These are phyloP conservation scores for Eutrema heterophyllum DNA, from an alignment of 345 rosid species.

Conservation along the genomic window DNA sequence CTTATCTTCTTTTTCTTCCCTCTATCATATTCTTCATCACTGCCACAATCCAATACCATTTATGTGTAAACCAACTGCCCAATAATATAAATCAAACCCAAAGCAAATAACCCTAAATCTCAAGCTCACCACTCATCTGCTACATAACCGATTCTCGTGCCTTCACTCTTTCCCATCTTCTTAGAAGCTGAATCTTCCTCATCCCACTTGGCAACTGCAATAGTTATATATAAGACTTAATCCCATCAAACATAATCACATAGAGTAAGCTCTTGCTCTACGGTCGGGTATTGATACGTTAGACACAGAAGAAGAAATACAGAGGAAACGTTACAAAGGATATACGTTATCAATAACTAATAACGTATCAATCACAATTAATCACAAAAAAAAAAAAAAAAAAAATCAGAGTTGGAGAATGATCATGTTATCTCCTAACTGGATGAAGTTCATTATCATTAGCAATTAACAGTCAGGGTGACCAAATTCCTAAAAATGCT, in stretches of 20 bases:
- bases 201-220: constrained; percentile 81
- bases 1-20: constrained; percentile 87
- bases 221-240: not conserved
- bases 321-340: no score
- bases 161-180: constrained; percentile 28
- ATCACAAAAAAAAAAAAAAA: no score
- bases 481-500: not conserved
- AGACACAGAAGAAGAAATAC: no score
- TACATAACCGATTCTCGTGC: constrained; percentile 55
- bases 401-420: not conserved
- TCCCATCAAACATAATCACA: constrained; percentile 4
- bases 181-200: constrained; percentile 39
- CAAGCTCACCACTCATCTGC: constrained; percentile 82
- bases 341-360: no score
- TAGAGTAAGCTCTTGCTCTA: not conserved
- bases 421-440: not conserved
- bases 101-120: not conserved
- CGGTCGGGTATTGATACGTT: not conserved
- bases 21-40: constrained; percentile 96
- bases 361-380: no score
- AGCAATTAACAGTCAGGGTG: not conserved
- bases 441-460: not conserved
- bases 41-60: constrained; percentile 26
- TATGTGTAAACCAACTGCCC: not conserved
- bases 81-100: not conserved